Conservation (phyloP, 306 rosid species). For the Crotalaria pallida region DNA sequence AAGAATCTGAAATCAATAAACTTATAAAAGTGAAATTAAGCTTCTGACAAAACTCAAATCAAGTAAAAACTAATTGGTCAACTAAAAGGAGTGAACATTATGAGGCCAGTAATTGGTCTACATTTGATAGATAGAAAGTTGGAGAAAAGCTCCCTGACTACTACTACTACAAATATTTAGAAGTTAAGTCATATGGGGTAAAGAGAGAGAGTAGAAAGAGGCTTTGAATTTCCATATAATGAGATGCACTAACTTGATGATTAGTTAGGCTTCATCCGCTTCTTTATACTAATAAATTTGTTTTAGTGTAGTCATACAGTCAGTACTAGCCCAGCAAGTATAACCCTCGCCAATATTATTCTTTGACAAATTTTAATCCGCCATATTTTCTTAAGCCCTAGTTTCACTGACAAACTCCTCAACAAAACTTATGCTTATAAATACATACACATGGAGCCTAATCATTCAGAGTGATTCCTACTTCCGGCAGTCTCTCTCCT, state of each 20-base stretch:
- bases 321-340: neutral
- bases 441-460: neutral
- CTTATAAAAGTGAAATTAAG: slow-evolving; percentile 20
- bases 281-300: neutral
- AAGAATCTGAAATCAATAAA: slow-evolving; percentile 38
- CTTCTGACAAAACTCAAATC: neutral
- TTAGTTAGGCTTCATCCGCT: neutral
- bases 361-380: neutral
- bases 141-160: neutral
- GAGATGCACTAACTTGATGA: neutral
- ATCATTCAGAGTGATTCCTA: neutral
- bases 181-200: neutral
- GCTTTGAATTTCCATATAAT: neutral
- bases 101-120: neutral
- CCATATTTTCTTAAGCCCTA: neutral
- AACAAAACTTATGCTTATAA: neutral
- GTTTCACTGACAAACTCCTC: neutral
- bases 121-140: neutral
- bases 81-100: neutral
- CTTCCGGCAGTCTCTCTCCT: slow-evolving; percentile 4
- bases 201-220: neutral
- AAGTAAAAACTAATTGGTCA: neutral
- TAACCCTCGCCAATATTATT: neutral
- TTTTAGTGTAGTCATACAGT: neutral
- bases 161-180: neutral